These are phyloP conservation scores for Fusarium oligoseptatum DNA, from an alignment of 2,329 filamentous ascomycete genomes.

Conservation along the genomic window DNA sequence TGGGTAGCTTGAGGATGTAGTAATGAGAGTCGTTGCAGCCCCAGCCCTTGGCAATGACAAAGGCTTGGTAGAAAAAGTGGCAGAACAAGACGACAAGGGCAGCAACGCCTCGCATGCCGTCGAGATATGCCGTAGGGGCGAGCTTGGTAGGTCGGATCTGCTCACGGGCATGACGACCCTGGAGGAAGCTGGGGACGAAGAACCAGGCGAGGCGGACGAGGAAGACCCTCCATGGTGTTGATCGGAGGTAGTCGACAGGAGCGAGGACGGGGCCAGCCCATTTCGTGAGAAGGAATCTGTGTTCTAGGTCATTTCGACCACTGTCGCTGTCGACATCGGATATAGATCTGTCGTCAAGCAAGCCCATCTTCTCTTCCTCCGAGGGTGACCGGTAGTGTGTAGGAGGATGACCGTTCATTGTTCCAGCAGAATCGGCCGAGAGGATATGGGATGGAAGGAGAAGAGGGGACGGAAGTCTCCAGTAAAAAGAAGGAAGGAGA, in stretches of 20 bases:
- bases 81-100: conserved; percentile 70
- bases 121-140: conserved; percentile 69
- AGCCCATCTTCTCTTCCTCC: conserved; percentile 59
- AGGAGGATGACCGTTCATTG: conserved; percentile 57
- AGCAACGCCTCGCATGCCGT: conserved; percentile 69
- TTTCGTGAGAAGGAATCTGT: conserved; percentile 47
- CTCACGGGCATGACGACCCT: conserved; percentile 58
- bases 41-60: conserved; percentile 65
- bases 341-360: conserved; percentile 59
- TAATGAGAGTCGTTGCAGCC: conserved; percentile 60
- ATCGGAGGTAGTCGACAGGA: conserved; percentile 47
- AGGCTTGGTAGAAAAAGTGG: conserved; percentile 67
- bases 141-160: conserved; percentile 57
- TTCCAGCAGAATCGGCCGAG: conserved; percentile 5
- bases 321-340: conserved; percentile 60
- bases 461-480: not conserved
- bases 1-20: conserved; percentile 64
- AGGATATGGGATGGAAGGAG: conserved; percentile 5
- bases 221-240: conserved; percentile 54
- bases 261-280: conserved; percentile 51
- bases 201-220: conserved; percentile 58
- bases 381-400: conserved; percentile 50
- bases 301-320: conserved; percentile 56
- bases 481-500: conserved; percentile 2
- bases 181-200: conserved; percentile 67